A percentile compares a stretch with the other conserved stretches of the same genome.
These are phyloP conservation scores for Fomes fomentarius DNA, from an alignment of 1,284 basidiomycete genomes.

Conservation along the genomic window DNA sequence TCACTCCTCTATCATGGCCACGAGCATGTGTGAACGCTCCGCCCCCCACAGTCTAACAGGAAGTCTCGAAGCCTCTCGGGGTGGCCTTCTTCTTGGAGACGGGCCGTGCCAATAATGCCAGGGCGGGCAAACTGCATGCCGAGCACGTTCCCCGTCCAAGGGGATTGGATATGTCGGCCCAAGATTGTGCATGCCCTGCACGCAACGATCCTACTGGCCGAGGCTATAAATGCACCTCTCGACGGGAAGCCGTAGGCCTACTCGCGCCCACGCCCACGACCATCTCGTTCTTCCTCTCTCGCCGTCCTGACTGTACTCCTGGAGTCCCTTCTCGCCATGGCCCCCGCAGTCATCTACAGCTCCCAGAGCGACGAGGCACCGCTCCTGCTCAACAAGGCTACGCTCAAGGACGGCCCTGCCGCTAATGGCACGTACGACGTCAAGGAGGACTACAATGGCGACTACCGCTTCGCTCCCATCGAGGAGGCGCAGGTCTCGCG, in stretches of 20 bases:
- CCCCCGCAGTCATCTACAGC: conserved; percentile 36
- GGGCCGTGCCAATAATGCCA: conserved; percentile 4
- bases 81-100: conserved; percentile 11
- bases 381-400: conserved; percentile 30
- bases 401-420: conserved; percentile 15
- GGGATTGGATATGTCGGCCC: not conserved
- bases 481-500: conserved; percentile 78
- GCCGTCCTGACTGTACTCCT: not conserved
- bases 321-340: conserved; percentile 29
- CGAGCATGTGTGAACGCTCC: conserved; percentile 9
- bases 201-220: not conserved
- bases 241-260: not conserved
- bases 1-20: conserved; percentile 3
- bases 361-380: conserved; percentile 29
- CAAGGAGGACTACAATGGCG: conserved; percentile 58
- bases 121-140: conserved; percentile 7
- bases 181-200: not conserved
- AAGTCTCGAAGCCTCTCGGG: conserved; percentile 15
- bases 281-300: too few relatives aligned
- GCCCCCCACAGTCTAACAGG: conserved; percentile 9
- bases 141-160: not conserved
- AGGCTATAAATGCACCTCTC: conserved; percentile 14
- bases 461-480: conserved; percentile 74
- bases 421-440: conserved; percentile 34
- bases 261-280: not conserved